Evolutionary conservation across 305 asterid species (phyloP).

Genomic region (Fraxinus platypoda): DNA sequence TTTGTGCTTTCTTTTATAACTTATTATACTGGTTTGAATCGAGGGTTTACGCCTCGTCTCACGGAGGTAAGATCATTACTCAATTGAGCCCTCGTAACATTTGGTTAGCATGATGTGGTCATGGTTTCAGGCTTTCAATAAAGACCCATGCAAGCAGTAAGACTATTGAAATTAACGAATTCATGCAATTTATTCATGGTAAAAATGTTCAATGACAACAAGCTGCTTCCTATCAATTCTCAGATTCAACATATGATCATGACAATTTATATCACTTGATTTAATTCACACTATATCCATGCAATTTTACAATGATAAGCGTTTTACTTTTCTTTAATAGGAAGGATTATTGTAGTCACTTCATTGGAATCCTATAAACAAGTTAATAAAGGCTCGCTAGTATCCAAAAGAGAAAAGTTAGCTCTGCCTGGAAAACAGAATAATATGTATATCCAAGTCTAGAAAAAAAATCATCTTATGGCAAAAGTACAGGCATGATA

Average conservation of each 20-base stretch:
- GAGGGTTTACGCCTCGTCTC: neutral
- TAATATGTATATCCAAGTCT: neutral
- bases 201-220: neutral
- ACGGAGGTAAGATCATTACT: neutral
- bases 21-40: neutral
- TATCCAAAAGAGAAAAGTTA: neutral
- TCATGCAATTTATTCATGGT: neutral
- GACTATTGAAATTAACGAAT: neutral
- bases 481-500: neutral
- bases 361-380: neutral
- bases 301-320: neutral
- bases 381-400: neutral
- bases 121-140: neutral
- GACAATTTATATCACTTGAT: neutral
- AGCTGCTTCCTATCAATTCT: neutral
- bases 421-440: neutral
- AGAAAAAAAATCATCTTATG: neutral
- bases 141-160: neutral
- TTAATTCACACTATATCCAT: neutral
- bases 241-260: neutral
- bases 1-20: neutral
- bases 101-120: neutral
- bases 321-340: neutral
- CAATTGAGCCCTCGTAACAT: neutral
- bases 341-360: constrained; percentile 6